Evolutionary conservation across 129 eudicot species (phyloP).

Genomic region (Artemisia argyi): DNA sequence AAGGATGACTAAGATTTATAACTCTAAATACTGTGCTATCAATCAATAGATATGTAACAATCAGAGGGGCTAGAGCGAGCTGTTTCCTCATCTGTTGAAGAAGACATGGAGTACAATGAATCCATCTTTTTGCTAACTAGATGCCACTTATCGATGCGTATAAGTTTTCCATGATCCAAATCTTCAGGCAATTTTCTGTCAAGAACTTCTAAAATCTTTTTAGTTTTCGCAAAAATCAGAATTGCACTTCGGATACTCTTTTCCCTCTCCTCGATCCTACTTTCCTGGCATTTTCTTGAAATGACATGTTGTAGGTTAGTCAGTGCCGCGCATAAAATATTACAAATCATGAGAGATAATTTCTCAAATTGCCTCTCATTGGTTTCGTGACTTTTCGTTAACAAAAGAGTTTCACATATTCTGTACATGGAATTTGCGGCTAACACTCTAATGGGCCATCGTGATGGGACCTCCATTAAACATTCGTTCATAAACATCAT

Average conservation of each 20-base stretch:
- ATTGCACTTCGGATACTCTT: conserved; percentile 51
- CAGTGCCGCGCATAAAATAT: conserved; percentile 59
- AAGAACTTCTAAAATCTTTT: conserved; percentile 46
- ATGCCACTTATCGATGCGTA: conserved; percentile 61
- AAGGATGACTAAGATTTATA: background rate
- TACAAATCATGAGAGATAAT: conserved; percentile 42
- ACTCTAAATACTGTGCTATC: background rate
- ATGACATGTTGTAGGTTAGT: conserved; percentile 55
- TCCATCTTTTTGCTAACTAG: conserved; percentile 36
- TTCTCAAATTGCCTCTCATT: conserved; percentile 40
- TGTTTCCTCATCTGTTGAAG: conserved; percentile 29
- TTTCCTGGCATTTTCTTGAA: conserved; percentile 50
- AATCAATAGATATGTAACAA: conserved; percentile 40
- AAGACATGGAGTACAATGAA: conserved; percentile 6
- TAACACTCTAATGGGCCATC: conserved; percentile 58
- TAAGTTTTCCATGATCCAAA: conserved; percentile 42
- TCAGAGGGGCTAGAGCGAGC: conserved; percentile 38
- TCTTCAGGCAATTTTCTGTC: conserved; percentile 34
- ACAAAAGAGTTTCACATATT: conserved; percentile 49
- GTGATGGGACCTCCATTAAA: conserved; percentile 43
- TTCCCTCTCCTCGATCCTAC: conserved; percentile 59
- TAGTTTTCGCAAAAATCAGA: conserved; percentile 62
- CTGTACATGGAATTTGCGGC: conserved; percentile 81
- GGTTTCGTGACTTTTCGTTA: conserved; percentile 16
- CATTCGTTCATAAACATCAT: conserved; percentile 26